phyloP scores from a whole-genome alignment of 306 rosid species.

The Castanea sativa region DNA sequence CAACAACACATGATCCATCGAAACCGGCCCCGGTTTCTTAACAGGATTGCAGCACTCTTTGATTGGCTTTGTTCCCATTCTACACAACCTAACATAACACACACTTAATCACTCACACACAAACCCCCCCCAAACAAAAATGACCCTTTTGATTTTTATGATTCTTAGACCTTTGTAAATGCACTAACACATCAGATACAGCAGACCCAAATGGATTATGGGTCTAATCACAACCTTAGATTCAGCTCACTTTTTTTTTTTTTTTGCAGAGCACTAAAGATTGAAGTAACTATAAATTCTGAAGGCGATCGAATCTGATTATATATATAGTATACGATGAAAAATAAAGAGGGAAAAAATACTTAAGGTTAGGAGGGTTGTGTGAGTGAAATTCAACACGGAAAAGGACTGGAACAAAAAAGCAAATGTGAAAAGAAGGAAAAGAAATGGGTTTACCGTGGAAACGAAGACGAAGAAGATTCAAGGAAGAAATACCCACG shows the following conservation, averaged over 20 bases:
- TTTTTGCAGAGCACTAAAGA: background rate
- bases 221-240: background rate
- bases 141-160: too few relatives aligned
- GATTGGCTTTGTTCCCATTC: constrained; percentile 37
- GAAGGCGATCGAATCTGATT: constrained; percentile 24
- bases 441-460: constrained; percentile 17
- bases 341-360: background rate
- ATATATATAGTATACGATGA: background rate
- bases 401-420: constrained; percentile 17
- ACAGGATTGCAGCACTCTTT: constrained; percentile 53
- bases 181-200: background rate
- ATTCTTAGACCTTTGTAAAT: background rate
- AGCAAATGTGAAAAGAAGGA: background rate
- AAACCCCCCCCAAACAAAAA: too few relatives aligned
- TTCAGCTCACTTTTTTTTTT: too few relatives aligned
- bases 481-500: background rate
- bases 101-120: background rate
- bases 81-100: constrained; percentile 13
- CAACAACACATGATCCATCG: constrained; percentile 83
- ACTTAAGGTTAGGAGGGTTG: background rate
- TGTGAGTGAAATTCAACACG: constrained; percentile 22
- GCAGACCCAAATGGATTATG: background rate
- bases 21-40: constrained; percentile 60
- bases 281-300: background rate
- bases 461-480: constrained; percentile 2